Conservation (phyloP, 1,139 yeast species). For the Suhomyces bribrorum region DNA sequence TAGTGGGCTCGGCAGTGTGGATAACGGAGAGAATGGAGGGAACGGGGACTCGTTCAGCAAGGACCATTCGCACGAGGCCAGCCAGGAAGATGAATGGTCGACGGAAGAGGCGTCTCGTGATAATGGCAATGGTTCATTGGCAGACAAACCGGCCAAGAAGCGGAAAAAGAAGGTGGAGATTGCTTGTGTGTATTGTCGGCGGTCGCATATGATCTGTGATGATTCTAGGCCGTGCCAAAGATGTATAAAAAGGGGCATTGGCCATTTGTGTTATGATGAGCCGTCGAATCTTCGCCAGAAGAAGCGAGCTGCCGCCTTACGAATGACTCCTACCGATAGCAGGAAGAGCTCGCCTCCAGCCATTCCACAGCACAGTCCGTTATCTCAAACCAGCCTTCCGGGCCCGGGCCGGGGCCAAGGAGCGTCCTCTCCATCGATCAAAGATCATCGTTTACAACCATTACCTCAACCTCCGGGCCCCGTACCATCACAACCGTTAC, state of each 20-base stretch:
- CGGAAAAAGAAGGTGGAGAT: conserved; percentile 58
- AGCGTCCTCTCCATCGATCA: conserved; percentile 5
- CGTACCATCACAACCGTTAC: conserved; percentile 8
- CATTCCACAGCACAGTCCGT: conserved; percentile 6
- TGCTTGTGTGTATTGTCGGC: conserved; percentile 89
- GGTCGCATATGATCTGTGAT: conserved; percentile 96
- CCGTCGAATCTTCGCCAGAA: conserved; percentile 50
- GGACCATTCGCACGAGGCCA: conserved; percentile 1
- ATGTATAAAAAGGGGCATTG: conserved; percentile 84
- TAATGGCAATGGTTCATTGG: conserved; percentile 3
- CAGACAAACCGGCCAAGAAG: conserved; percentile 13
- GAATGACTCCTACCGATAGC: conserved; percentile 11
- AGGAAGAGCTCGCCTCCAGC: conserved; percentile 10
- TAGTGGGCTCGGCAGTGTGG: neutral
- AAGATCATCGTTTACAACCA: conserved; percentile 11
- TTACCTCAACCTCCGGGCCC: conserved; percentile 11
- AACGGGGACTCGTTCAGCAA: conserved; percentile 1
- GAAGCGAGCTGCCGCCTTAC: conserved; percentile 39
- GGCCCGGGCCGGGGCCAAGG: conserved; percentile 9
- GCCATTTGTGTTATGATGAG: conserved; percentile 86
- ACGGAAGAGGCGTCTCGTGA: conserved; percentile 4
- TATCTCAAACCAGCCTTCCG: conserved; percentile 2
- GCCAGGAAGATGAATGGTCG: conserved; percentile 8
- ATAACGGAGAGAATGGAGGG: neutral
- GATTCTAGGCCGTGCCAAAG: conserved; percentile 82